Base-by-base conservation (phyloP, 129 eudicot genomes). In the sunflower (Helianthus annuus) region DNA sequence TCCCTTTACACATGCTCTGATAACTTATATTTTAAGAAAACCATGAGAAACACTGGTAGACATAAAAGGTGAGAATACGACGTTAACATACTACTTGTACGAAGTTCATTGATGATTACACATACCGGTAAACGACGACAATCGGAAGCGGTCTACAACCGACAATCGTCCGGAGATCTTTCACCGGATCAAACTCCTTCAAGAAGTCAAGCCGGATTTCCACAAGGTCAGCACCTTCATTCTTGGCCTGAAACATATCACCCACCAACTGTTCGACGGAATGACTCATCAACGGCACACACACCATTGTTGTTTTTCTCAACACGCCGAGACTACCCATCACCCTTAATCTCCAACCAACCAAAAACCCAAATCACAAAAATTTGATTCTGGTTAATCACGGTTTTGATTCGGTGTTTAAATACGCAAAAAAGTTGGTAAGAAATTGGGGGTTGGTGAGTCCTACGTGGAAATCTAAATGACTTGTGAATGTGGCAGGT, bases 151-250 rank as follows among this genome's bases (percentile, higher is more conserved):
- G 85, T 71, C 66, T 87, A 53, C 73, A 77, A 5, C 12, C 32
- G 10, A 90, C 66, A 4, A 90, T 78, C 0, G 74, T 11, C 8
- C 48, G 71, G 7, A 90, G 97, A 67, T 90, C 87, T 16, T 51
- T 58, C 0, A 22, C 63, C 8, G 83, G 85, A 24, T 34, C 1
- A 14, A 88, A 88, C 6, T 63, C 46, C 49, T 78, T 78, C 38
- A 87, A 19, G 71, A 45, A 83, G 49, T 87, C 91, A 27, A 90
- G 83, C 72, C 91, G 52, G 61, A 90, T 77, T 73, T 90, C 91
- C 13, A 90, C 87, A 1, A 83, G 38, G 57, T 90, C 91, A 1
- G 95, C 97, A 0, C 97, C 97, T 48, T 85, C 74, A 12, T 72
- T 44, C 71, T 87, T 90, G 10, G 91, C 97, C 70, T 78, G 70